Evolutionary conservation across 768 basidiomycete genomes (phyloP), one percentile per base, ranked within the genome.

Genomic region (Termitomyces sp.): DNA sequence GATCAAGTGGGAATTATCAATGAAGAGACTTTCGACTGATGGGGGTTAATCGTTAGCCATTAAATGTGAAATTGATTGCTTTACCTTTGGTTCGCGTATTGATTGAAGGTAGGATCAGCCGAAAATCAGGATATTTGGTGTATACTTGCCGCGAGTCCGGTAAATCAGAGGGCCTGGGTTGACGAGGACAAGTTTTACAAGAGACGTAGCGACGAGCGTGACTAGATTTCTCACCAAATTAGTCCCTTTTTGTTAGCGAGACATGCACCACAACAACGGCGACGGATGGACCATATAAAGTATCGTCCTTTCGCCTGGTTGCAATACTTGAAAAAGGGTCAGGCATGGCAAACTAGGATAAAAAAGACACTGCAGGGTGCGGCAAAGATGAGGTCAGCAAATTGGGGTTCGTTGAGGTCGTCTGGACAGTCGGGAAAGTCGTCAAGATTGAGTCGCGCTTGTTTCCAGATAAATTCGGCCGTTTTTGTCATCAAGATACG

Each of bases 401-500:
- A 53, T 32, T 60, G 54, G 6, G 22, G 43, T 42, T 60, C 58
- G 22, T 47, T 56, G 4, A 62, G 49, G 43, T 60, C 59, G 20
- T 33, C 32, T 8, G 61, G 61, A 35, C 61, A 57, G 2, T 49
- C 40, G 5, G 61, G 61, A 35, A 60, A 52, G 28, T n/a, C 51
- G n/a, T 54, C 56, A 7, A 59, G 44, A n/a, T 60, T 60, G 0
- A 28, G 16, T 9, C 56, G 50, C 14, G 61, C 58, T 42, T 52
- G 43, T 30, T 20, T 52, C 61, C 61, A 62, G 12, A 57, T 33
- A 38, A 9, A 32, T 24, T 52, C 42, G 0, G 54, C 51, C 33
- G 50, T 54, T 24, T 54, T 55, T 12, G 46, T 57, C 66, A 69
- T 66, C 6, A 71, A 49, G 4, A 65, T 66, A 8, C 30, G 44